Base-by-base conservation (phyloP, 176 grass and related monocot genomes). In the Triticum timopheevii region DNA sequence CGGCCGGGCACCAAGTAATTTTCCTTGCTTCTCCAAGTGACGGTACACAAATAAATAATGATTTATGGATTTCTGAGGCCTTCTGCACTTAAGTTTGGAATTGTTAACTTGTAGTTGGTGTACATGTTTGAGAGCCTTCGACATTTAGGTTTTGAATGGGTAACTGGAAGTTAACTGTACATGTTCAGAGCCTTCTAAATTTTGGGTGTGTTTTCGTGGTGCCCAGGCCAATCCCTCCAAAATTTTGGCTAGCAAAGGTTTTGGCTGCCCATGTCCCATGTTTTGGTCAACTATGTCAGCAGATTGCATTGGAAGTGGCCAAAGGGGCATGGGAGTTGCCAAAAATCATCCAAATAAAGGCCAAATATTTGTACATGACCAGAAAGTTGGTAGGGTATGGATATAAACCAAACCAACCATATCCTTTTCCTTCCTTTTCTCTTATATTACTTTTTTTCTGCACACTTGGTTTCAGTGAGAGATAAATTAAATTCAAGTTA, bases 91-190 rank as follows among this genome's bases (percentile, higher is more conserved):
- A 30, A 3, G 23, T 23, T 45, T 80, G 17, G 7, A 77, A 82
- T 61, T 59, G 1, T 65, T 65, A 44, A 40, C 17, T 61, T 34
- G 22, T 39, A 76, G 31, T 24, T 20, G 49, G 8, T 1, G 52
- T 85, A 27, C 76, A 59, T 61, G 20, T 74, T 89, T 84, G 4
- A 75, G 19, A 76, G 34, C 22, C 7, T 68, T 68, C 61, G 22
- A 24, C 25, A 28, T 61, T 76, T 86, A 52, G 11, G n/a, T n/a
- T n/a, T 40, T 71, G 69, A 71, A 40, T 40, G 11, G 11, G 69
- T 71, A 40, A 72, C 69, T 23, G 38, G 35, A 23, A 72, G 69
- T 72, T 23, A 6, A 20, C 20, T 10, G n/a, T 72, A 72, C 69
- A 72, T 72, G 69, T 30, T 42, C 35, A 40, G 35, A 72, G 19